Percentiles rank a stretch among this genome's conserved stretches.
phyloP scores from a whole-genome alignment of 108 stramenopile species.

The Phaeodactylum tricornutum region DNA sequence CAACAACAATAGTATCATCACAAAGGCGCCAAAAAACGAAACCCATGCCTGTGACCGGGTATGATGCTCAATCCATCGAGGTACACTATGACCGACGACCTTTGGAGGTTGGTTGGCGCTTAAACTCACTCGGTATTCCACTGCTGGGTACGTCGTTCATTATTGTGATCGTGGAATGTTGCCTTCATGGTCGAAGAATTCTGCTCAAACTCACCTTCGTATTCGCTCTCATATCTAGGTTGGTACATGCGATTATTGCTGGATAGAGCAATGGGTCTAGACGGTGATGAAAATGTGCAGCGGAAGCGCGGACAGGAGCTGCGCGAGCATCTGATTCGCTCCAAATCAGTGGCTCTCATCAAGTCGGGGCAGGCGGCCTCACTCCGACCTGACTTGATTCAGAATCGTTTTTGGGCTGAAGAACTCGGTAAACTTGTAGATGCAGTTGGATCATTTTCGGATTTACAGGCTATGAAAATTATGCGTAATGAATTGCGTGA shows the following conservation, averaged over 20 bases:
- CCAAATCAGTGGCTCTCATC: slow-evolving; percentile 60
- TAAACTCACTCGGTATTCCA: slow-evolving; percentile 66
- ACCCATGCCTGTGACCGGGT: slow-evolving; percentile 57
- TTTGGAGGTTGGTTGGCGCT: slow-evolving; percentile 57
- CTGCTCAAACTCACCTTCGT: background rate
- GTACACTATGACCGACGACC: slow-evolving; percentile 63
- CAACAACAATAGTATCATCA: slow-evolving; percentile 1
- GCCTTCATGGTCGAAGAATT: background rate
- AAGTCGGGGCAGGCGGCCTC: slow-evolving; percentile 79
- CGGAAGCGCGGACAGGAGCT: slow-evolving; percentile 62
- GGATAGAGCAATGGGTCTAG: slow-evolving; percentile 44
- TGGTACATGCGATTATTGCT: slow-evolving; percentile 69
- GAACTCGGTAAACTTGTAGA: slow-evolving; percentile 80
- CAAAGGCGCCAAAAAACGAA: slow-evolving; percentile 32
- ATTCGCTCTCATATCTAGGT: slow-evolving; percentile 3
- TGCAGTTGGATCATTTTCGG: slow-evolving; percentile 73
- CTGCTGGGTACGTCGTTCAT: slow-evolving; percentile 32
- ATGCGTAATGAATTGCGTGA: slow-evolving; percentile 59
- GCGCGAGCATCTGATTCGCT: slow-evolving; percentile 49
- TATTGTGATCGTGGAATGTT: too few species aligned
- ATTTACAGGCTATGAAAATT: slow-evolving; percentile 71
- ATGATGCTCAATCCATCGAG: slow-evolving; percentile 57
- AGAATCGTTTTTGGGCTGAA: slow-evolving; percentile 69
- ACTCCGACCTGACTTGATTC: slow-evolving; percentile 70
- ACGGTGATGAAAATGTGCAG: slow-evolving; percentile 37